Percentiles rank a stretch among this genome's conserved stretches.
Evolutionary conservation across 306 rosid genomes (phyloP).

Genomic region (Lotus japonicus): DNA sequence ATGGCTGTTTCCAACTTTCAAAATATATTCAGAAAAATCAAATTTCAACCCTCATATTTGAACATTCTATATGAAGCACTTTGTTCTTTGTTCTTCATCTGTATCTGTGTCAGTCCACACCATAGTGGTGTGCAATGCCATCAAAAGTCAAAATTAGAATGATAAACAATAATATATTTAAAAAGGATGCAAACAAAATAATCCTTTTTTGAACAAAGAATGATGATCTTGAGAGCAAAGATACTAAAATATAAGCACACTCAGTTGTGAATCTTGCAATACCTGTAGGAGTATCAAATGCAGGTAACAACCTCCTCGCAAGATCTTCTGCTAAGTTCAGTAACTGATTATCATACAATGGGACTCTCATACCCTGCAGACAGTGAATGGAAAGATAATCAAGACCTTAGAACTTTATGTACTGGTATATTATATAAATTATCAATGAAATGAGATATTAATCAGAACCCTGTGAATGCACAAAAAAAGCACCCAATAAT

Average conservation of each 20-base stretch:
- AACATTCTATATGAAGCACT: background rate
- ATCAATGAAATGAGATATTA: background rate
- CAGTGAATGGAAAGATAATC: background rate
- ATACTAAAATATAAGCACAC: constrained; percentile 5
- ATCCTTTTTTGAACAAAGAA: background rate
- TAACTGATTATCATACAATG: constrained; percentile 69
- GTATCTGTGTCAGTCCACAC: background rate
- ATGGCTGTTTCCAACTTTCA: background rate
- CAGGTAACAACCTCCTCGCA: constrained; percentile 85
- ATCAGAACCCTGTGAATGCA: background rate
- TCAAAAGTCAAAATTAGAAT: background rate
- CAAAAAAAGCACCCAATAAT: background rate
- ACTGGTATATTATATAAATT: background rate
- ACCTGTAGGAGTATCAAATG: constrained; percentile 98
- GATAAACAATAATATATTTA: background rate
- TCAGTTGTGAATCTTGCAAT: constrained; percentile 9
- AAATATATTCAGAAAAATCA: background rate
- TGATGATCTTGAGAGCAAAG: background rate
- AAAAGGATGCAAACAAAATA: background rate
- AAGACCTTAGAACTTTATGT: background rate
- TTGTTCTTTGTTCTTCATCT: background rate
- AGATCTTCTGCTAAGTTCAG: constrained; percentile 89
- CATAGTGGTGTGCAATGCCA: constrained; percentile 10
- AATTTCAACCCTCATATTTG: constrained; percentile 5
- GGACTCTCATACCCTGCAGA: constrained; percentile 82